Conservation (phyloP, 441 rosid species). For the Gossypium trilobum region DNA sequence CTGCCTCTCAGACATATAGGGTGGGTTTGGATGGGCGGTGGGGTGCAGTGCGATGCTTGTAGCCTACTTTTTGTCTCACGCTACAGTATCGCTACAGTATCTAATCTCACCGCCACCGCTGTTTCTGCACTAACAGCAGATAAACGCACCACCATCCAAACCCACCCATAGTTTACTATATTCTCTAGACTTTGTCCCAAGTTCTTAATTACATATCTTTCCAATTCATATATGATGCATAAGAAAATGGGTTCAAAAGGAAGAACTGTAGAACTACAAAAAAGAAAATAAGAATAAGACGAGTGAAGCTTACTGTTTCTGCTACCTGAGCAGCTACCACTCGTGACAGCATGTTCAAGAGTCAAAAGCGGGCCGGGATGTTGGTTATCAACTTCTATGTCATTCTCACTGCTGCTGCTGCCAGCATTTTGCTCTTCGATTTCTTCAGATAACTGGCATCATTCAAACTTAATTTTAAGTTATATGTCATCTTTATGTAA, state of each 20-base stretch:
- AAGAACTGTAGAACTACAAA: not conserved
- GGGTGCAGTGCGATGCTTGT: too few species aligned
- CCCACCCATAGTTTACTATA: not conserved
- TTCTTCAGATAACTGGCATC: slow-evolving; percentile 27
- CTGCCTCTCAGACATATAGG: not conserved
- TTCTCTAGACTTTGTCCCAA: not conserved
- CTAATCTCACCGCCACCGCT: too few species aligned
- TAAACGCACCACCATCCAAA: too few species aligned
- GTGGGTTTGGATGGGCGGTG: too few species aligned
- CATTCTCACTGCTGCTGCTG: slow-evolving; percentile 25
- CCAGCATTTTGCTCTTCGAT: slow-evolving; percentile 30
- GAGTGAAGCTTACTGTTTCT: slow-evolving; percentile 22
- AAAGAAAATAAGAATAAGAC: not conserved
- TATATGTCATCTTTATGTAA: not conserved
- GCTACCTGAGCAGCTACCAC: slow-evolving; percentile 24
- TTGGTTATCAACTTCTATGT: slow-evolving; percentile 27
- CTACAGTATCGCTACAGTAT: too few species aligned
- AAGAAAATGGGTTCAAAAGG: slow-evolving; percentile 2
- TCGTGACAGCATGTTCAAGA: slow-evolving; percentile 34
- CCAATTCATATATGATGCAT: not conserved
- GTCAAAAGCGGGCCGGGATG: slow-evolving; percentile 29
- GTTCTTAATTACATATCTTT: slow-evolving; percentile 3
- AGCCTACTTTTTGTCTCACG: too few species aligned
- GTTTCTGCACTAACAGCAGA: too few species aligned
- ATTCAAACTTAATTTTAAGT: not conserved